Base-by-base conservation (phyloP, 257 asterid genomes). In the Petunia axillaris region DNA sequence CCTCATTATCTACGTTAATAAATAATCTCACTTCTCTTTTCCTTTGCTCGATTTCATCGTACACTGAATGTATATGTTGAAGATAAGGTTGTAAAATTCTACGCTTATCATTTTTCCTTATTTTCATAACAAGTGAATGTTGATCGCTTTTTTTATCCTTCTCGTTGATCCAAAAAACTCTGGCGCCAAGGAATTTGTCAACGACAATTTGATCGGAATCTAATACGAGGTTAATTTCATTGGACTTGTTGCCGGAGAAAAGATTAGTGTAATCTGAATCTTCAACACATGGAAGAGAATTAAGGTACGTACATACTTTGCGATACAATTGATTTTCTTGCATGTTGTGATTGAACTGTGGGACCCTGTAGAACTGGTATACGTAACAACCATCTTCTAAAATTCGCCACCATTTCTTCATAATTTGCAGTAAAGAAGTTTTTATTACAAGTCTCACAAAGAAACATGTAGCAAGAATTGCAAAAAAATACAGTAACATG, bases 191-290 rank as follows among this genome's bases (percentile, higher is more conserved):
- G 82, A 95, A 95, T 3, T 70, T 79, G 71, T 95, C 99, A 57
- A 66, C 64, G 76, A 95, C 84, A 2, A 85, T 64, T 54, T 92
- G 97, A 16, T 85, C 87, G 25, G 90, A 85, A 76, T 90, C 99
- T 76, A 92, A 92, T 15, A 87, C 80, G 66, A 93, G 82, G 62
- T 84, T 89, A 83, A 95, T 95, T 50, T 95, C 99, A 36, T 90
- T 79, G 41, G 93, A 78, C 77, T 93, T 91, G 1, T 84, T 54
- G 53, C 97, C 89, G 39, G 98, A 86, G 68, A 95, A 85, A 38
- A 95, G 97, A 87, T 92, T 95, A 15, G 92, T 92, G 89, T 82
- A 93, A 85, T 92, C 98, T 65, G 97, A 91, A 65, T 93, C 97
- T 54, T 93, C 97, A 10, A 92, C 86, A 39, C 85, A 82, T 1